Evolutionary conservation across 163 green algal species (phyloP).

Genomic region (Scenedesmus sp.): DNA sequence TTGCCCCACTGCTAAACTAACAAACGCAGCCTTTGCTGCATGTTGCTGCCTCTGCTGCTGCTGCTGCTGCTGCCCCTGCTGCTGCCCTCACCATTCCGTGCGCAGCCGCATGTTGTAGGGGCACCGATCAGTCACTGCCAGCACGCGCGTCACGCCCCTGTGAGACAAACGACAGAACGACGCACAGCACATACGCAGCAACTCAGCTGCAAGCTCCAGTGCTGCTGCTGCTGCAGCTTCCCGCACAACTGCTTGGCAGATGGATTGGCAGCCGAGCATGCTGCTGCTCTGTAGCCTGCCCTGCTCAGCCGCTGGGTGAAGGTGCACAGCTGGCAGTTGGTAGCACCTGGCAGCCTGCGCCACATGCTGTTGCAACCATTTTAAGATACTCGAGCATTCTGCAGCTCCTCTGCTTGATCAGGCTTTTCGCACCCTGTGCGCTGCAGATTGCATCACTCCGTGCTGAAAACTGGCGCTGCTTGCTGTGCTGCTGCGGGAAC

Average conservation of each 20-base stretch:
- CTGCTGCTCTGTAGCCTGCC: neutral
- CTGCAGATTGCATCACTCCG: too few relatives aligned
- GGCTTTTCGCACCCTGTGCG: neutral
- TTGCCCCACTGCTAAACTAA: neutral
- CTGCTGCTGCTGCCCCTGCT: slow-evolving; percentile 11
- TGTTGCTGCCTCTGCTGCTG: neutral
- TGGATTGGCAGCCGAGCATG: neutral
- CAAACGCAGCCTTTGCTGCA: neutral
- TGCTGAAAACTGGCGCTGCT: neutral
- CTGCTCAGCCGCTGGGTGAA: neutral
- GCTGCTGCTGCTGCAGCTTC: neutral
- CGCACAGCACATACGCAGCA: neutral
- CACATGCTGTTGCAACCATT: neutral
- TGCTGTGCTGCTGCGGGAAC: slow-evolving; percentile 3
- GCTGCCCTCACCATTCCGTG: slow-evolving; percentile 42
- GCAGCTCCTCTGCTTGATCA: neutral
- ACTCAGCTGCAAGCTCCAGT: neutral
- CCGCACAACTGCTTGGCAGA: neutral
- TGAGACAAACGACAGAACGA: neutral
- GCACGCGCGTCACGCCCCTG: slow-evolving; percentile 41
- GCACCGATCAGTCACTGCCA: slow-evolving; percentile 50
- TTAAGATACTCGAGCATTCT: neutral
- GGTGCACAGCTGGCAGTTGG: neutral
- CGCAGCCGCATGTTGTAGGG: slow-evolving; percentile 50
- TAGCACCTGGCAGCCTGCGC: neutral